Evolutionary conservation across 169 alveolate species (phyloP).

Genomic region (Eimeria sp.): DNA sequence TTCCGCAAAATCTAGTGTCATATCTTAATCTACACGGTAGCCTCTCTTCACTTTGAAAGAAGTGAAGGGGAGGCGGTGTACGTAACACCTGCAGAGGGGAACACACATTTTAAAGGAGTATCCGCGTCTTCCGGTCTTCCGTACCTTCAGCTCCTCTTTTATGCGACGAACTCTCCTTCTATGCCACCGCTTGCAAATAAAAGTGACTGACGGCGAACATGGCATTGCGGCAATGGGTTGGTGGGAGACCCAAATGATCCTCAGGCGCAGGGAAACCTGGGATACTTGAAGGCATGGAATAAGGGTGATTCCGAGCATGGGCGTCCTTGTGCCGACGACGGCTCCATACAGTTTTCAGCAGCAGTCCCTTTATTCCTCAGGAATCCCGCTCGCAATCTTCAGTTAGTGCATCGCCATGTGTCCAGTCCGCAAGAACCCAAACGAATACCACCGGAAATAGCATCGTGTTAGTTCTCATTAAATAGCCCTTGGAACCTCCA

Average conservation of each 20-base stretch:
- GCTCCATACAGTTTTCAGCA: background rate
- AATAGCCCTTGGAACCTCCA: background rate
- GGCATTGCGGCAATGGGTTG: conserved; percentile 16
- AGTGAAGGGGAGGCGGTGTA: background rate
- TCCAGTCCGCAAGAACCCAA: background rate
- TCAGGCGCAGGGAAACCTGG: background rate
- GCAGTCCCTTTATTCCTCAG: background rate
- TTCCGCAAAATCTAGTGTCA: background rate
- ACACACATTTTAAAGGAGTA: background rate
- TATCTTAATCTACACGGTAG: background rate
- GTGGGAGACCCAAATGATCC: background rate
- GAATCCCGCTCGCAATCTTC: background rate
- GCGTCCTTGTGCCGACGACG: background rate
- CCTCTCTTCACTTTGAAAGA: background rate
- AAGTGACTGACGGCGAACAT: background rate
- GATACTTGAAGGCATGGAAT: background rate
- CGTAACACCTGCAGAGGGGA: background rate
- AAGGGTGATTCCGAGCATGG: background rate
- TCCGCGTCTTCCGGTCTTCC: background rate
- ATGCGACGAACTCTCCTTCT: background rate
- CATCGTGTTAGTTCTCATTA: background rate
- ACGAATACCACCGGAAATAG: background rate
- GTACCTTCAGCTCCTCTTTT: background rate
- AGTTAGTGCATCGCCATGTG: background rate
- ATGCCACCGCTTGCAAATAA: background rate